Evolutionary conservation across 306 rosid genomes (phyloP).

Genomic region (Ochetophila trinervis): DNA sequence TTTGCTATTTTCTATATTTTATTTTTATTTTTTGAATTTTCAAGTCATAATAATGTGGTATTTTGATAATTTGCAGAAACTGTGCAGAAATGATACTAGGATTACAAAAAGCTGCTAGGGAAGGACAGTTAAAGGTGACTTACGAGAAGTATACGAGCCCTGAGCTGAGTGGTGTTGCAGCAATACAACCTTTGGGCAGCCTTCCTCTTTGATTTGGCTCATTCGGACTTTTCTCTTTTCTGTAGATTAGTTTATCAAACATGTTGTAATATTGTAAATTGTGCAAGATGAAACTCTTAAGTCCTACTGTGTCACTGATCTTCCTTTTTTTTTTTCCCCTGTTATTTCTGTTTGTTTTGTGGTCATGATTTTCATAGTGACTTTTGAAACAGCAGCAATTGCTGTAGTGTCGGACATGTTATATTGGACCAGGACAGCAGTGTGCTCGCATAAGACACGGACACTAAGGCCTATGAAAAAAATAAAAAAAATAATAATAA

Average conservation of each 20-base stretch:
- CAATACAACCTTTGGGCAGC: constrained; percentile 53
- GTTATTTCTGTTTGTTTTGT: too few relatives aligned
- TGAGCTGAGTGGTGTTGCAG: constrained; percentile 49
- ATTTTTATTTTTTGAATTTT: too few relatives aligned
- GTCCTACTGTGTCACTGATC: background rate
- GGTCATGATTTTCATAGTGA: too few relatives aligned
- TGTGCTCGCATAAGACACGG: too few relatives aligned
- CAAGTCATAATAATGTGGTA: too few relatives aligned
- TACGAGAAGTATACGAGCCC: constrained; percentile 60
- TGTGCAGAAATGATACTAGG: constrained; percentile 73
- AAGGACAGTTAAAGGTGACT: constrained; percentile 57
- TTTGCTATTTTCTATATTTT: too few relatives aligned
- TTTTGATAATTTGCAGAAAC: constrained; percentile 33
- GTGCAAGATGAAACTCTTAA: background rate
- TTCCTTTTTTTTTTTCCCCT: too few relatives aligned
- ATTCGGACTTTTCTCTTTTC: background rate
- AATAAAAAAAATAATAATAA: too few relatives aligned
- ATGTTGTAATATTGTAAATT: background rate
- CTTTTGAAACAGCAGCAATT: too few relatives aligned
- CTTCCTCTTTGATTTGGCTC: constrained; percentile 52
- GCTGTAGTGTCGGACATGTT: too few relatives aligned
- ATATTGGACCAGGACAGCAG: too few relatives aligned
- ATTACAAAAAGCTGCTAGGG: constrained; percentile 60
- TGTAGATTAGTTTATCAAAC: background rate
- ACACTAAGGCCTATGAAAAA: too few relatives aligned